These are phyloP conservation scores for Pulveroboletus frians DNA, from an alignment of 768 basidiomycete genomes.

Conservation along the genomic window DNA sequence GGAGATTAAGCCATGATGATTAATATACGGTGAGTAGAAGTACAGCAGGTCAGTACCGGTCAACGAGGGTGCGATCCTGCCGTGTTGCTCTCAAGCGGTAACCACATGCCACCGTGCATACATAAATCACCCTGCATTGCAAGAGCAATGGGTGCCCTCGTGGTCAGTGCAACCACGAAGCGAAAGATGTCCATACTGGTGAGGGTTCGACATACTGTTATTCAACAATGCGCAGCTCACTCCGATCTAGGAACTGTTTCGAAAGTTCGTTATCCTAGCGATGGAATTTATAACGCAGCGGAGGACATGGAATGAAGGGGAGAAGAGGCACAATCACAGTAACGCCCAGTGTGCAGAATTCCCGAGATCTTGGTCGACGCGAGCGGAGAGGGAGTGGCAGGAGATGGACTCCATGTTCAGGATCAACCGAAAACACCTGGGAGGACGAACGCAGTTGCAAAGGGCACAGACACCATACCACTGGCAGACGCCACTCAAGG, in stretches of 20 bases:
- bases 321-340: conserved; percentile 3
- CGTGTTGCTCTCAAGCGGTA: conserved; percentile 15
- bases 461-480: conserved; percentile 1
- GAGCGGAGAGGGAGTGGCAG: conserved; percentile 22
- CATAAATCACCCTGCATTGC: conserved; percentile 20
- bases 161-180: conserved; percentile 23
- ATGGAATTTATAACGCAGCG: conserved; percentile 21
- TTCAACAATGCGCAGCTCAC: conserved; percentile 15
- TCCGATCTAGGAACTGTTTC: conserved; percentile 20
- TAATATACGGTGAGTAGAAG: conserved; percentile 11
- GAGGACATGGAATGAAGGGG: conserved; percentile 13
- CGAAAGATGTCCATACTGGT: conserved; percentile 28
- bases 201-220: conserved; percentile 15
- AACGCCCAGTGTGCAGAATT: conserved; percentile 19
- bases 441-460: conserved; percentile 6
- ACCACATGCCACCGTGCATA: conserved; percentile 13
- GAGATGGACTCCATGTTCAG: conserved; percentile 24
- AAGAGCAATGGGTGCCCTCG: conserved; percentile 16
- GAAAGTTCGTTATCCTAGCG: conserved; percentile 19
- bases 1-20: conserved; percentile 18
- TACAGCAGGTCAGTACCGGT: conserved; percentile 4
- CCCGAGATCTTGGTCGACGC: conserved; percentile 24
- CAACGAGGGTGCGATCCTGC: conserved; percentile 19
- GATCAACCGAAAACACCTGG: conserved; percentile 9
- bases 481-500: conserved; percentile 17